Evolutionary conservation across 2,329 filamentous ascomycete species (phyloP).

Genomic region (Arthrocladium fulminans): DNA sequence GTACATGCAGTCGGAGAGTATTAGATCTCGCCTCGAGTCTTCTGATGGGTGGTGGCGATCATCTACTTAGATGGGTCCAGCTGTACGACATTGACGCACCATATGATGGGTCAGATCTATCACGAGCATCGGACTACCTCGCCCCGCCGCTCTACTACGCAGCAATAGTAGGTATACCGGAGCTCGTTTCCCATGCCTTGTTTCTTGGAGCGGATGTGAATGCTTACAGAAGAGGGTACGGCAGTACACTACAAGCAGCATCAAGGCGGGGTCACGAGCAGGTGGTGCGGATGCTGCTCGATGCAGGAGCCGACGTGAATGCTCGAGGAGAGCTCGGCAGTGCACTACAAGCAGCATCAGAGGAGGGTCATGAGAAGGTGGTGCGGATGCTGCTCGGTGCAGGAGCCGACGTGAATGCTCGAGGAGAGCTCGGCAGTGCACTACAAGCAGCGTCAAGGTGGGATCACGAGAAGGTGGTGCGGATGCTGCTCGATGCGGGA

Average conservation of each 20-base stretch:
- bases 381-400: too few species aligned
- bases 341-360: too few species aligned
- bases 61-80: slow-evolving; percentile 8
- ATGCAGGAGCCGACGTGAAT: too few species aligned
- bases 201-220: not conserved
- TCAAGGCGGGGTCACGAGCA: too few species aligned
- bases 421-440: too few species aligned
- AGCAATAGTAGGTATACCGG: slow-evolving; percentile 4
- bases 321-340: too few species aligned
- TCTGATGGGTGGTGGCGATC: not conserved
- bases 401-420: too few species aligned
- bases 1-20: not conserved
- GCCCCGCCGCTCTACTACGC: slow-evolving; percentile 10
- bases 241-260: not conserved
- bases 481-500: too few species aligned
- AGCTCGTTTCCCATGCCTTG: slow-evolving; percentile 1
- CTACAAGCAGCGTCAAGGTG: too few species aligned
- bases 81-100: slow-evolving; percentile 4
- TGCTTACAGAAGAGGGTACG: not conserved
- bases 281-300: too few species aligned
- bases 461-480: too few species aligned
- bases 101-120: not conserved
- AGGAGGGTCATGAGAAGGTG: too few species aligned
- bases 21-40: slow-evolving; percentile 6
- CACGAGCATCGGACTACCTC: not conserved